Evolutionary conservation across 805 yeast species (phyloP).

Genomic region (Kodamaea kaohsiungensis): DNA sequence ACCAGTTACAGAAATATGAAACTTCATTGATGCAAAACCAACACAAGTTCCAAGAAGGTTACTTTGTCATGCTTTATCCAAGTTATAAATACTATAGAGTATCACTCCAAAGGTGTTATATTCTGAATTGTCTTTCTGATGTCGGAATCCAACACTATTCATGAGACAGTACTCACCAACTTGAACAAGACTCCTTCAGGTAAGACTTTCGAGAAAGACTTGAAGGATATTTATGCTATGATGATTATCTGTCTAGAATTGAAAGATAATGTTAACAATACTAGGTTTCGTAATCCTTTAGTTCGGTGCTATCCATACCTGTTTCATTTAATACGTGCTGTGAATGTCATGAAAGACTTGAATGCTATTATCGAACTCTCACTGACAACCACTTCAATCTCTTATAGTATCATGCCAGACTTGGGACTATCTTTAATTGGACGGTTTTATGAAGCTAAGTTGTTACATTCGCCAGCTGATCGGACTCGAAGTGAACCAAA

Average conservation of each 20-base stretch:
- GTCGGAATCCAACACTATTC: constrained; percentile 16
- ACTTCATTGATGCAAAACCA: no score
- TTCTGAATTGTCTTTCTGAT: no score
- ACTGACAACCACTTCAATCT: constrained; percentile 52
- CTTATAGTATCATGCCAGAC: constrained; percentile 53
- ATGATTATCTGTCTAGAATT: constrained; percentile 41
- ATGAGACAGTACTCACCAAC: constrained; percentile 44
- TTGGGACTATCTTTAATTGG: constrained; percentile 42
- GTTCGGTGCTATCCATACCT: constrained; percentile 47
- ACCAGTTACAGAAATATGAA: no score
- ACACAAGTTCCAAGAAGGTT: no score
- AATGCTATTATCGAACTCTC: constrained; percentile 48
- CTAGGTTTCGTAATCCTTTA: constrained; percentile 19
- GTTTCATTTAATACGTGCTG: constrained; percentile 54
- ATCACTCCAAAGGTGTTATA: neutral
- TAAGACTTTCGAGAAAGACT: constrained; percentile 52
- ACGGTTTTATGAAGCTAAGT: constrained; percentile 58
- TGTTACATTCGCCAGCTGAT: constrained; percentile 75
- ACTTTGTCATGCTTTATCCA: no score
- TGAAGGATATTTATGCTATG: constrained; percentile 60
- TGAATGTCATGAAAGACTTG: constrained; percentile 51
- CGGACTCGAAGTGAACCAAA: constrained; percentile 58
- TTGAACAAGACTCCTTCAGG: constrained; percentile 48
- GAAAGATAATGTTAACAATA: constrained; percentile 18
- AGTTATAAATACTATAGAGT: neutral